Evolutionary conservation across 306 rosid species (phyloP).

Genomic region (Luffa acutangula): DNA sequence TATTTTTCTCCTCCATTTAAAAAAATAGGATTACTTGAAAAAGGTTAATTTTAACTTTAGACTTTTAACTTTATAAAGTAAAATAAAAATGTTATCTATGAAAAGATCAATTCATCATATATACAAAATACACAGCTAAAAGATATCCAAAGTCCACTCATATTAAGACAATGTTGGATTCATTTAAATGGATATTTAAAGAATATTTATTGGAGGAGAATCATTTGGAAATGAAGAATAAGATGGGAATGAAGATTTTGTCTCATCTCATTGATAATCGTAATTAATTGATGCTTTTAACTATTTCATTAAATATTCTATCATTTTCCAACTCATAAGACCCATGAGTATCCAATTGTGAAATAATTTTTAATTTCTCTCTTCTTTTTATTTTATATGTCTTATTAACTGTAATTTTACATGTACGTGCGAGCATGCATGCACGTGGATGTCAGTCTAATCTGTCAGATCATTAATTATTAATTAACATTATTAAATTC

Average conservation of each 20-base stretch:
- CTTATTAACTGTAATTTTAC: conserved; percentile 23
- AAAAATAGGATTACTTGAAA: no score
- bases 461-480: conserved; percentile 23
- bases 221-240: neutral
- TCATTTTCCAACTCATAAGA: neutral
- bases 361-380: neutral
- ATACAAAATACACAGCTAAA: no score
- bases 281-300: neutral
- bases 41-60: no score
- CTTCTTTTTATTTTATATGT: conserved; percentile 15
- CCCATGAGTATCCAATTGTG: neutral
- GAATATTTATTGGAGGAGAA: neutral
- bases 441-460: conserved; percentile 36
- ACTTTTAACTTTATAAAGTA: no score
- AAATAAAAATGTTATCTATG: no score
- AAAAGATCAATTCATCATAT: neutral
- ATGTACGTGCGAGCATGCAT: conserved; percentile 38
- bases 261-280: neutral
- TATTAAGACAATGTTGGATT: no score
- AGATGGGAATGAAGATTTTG: neutral
- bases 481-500: conserved; percentile 21
- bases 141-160: neutral
- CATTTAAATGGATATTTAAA: neutral
- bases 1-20: no score
- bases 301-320: neutral